Evolutionary conservation across 352 stramenopile species (phyloP), one percentile per base, ranked within the genome.

Genomic region (Lagenidium giganteum): DNA sequence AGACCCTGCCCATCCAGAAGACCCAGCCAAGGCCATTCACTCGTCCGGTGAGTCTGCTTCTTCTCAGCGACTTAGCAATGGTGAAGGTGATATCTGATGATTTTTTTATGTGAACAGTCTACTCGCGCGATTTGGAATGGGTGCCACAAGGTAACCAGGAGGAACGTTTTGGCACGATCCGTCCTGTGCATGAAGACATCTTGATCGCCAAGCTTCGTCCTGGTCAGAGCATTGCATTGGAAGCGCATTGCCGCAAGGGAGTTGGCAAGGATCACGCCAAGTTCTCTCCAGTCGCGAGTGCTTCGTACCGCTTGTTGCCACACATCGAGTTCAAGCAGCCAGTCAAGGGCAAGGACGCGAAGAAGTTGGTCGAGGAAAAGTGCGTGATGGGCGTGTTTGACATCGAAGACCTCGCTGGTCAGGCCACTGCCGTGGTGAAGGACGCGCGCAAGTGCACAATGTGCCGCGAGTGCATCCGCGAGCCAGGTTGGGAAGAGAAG

Each of bases 191-290:
- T 39, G 90, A 97, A 59, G 93, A 98, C 64, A 98, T 98, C 58
- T 60, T 98, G 47, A 85, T 99, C 21, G 93, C 93, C 13, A 98
- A 98, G 66, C 62, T 99, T 27, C 81, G 93, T 41, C 94, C 95
- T 2, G 95, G 95, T 33, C 96, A 99, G 75, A 89, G 87, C 36
- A 98, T 99, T 56, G 88, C 93, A 34, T 72, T 98, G 8, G 95
- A 98, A 60, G 91, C 89, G 17, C 93, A 98, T 61, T 97, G 84
- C 39, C 79, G 87, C 17, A 96, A 97, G 64, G 95, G 95, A 20
- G 82, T 97, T 5, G 96, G 94, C 17, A 97, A 97, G 51, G 95
- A 98, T 61, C 96, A 99, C 68, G 95, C 96, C 40, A 99, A 99
- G 66, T 99, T 95, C 54, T 98, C 89, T 18, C 96, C 96, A 2